A percentile compares a stretch with the other conserved stretches of the same genome.
phyloP scores from a whole-genome alignment of 345 rosid genomes.

The Melaleuca alternifolia region DNA sequence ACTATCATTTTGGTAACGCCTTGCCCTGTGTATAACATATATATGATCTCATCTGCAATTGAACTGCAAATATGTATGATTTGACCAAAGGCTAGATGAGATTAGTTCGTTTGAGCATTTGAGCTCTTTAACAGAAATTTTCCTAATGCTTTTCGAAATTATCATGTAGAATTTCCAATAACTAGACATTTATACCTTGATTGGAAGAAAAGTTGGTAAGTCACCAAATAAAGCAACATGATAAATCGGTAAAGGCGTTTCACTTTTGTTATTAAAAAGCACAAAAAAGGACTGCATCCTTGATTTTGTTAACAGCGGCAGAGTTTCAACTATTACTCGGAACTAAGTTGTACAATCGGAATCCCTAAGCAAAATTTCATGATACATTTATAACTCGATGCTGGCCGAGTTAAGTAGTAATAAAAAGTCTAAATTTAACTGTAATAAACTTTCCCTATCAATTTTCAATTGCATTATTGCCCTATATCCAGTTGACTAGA shows the following conservation, averaged over 20 bases:
- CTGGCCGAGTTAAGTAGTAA: background rate
- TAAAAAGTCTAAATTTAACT: background rate
- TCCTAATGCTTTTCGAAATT: no score
- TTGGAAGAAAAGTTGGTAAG: background rate
- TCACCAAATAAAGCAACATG: background rate
- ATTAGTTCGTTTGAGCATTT: no score
- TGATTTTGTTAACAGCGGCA: background rate
- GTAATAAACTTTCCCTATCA: background rate
- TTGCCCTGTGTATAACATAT: background rate
- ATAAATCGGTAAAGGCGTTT: background rate
- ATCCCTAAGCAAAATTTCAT: background rate
- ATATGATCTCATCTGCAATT: background rate
- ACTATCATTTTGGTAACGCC: background rate
- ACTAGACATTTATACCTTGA: background rate
- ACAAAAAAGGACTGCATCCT: background rate
- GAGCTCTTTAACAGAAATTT: no score
- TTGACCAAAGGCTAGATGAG: no score
- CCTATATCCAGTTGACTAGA: constrained; percentile 4
- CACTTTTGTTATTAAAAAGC: background rate
- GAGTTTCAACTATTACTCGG: background rate
- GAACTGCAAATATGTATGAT: no score
- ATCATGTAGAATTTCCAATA: no score
- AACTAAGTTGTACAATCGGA: background rate
- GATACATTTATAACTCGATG: background rate
- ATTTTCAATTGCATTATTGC: background rate